Evolutionary conservation across 148 eudicot genomes (phyloP).

Genomic region (Rhododendron ferrugineum): DNA sequence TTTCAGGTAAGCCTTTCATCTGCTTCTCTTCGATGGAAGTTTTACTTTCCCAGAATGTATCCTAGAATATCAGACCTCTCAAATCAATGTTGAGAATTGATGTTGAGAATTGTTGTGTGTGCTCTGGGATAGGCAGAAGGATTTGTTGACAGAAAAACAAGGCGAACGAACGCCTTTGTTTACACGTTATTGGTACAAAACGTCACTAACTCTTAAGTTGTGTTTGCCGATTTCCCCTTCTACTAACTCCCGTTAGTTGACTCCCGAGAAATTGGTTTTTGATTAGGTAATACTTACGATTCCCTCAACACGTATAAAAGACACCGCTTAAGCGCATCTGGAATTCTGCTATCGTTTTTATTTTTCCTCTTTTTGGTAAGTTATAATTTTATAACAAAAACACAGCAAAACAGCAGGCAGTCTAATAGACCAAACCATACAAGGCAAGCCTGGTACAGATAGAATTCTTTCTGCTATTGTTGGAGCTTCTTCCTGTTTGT

Average conservation of each 20-base stretch:
- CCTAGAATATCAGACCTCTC: neutral
- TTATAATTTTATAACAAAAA: too few relatives aligned
- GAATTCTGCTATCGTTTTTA: too few relatives aligned
- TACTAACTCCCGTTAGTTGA: neutral
- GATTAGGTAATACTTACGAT: neutral
- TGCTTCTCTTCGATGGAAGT: neutral
- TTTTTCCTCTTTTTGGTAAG: too few relatives aligned
- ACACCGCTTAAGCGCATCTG: too few relatives aligned
- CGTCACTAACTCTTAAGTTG: neutral
- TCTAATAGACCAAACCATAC: neutral
- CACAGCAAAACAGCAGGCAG: too few relatives aligned
- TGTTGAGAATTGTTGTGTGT: neutral
- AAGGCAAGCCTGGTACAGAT: neutral
- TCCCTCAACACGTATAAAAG: too few relatives aligned
- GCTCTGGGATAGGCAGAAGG: neutral
- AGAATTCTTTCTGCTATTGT: too few relatives aligned
- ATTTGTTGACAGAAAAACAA: neutral
- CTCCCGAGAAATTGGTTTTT: neutral
- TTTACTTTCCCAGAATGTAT: neutral
- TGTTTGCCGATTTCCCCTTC: neutral
- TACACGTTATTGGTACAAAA: neutral
- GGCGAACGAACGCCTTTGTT: neutral
- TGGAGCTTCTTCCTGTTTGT: too few relatives aligned
- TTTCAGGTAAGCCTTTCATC: neutral
- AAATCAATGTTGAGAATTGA: neutral